phyloP scores from a whole-genome alignment of 78 protist genomes.

The Dictyostelium capitatum region DNA sequence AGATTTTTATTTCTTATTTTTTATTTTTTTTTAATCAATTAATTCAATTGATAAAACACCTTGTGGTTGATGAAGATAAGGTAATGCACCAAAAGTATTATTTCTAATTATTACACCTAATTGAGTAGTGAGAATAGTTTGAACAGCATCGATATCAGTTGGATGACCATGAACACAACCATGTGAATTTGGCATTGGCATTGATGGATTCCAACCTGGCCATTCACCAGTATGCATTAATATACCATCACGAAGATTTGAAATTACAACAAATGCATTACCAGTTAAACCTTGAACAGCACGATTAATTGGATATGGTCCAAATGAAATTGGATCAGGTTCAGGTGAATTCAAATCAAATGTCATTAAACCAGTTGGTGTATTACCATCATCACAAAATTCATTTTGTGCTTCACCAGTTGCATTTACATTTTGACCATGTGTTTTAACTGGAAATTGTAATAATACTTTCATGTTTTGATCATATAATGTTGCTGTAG shows the following conservation, averaged over 20 bases:
- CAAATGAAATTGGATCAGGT: slow-evolving; percentile 69
- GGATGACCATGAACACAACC: slow-evolving; percentile 86
- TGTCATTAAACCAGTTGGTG: slow-evolving; percentile 83
- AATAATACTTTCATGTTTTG: slow-evolving; percentile 25
- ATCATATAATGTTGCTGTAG: slow-evolving; percentile 78
- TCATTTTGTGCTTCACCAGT: slow-evolving; percentile 49
- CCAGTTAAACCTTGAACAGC: slow-evolving; percentile 76
- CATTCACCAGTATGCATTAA: slow-evolving; percentile 87
- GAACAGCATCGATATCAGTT: slow-evolving; percentile 42
- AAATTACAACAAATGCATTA: slow-evolving; percentile 71
- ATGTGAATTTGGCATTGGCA: slow-evolving; percentile 85
- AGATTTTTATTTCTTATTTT: neutral
- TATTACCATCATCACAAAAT: slow-evolving; percentile 55
- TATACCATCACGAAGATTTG: slow-evolving; percentile 75
- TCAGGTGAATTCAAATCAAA: slow-evolving; percentile 87
- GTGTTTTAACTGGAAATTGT: slow-evolving; percentile 68
- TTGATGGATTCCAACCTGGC: slow-evolving; percentile 76
- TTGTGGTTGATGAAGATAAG: slow-evolving; percentile 81
- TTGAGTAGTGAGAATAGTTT: slow-evolving; percentile 34
- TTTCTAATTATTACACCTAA: slow-evolving; percentile 72
- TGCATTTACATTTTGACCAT: slow-evolving; percentile 59
- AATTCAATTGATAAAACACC: slow-evolving; percentile 79
- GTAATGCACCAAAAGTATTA: slow-evolving; percentile 53
- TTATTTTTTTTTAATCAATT: slow-evolving; percentile 48
- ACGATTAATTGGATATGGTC: slow-evolving; percentile 84